Base-by-base conservation (phyloP, 805 yeast genomes). In the Nematodospora valgi region DNA sequence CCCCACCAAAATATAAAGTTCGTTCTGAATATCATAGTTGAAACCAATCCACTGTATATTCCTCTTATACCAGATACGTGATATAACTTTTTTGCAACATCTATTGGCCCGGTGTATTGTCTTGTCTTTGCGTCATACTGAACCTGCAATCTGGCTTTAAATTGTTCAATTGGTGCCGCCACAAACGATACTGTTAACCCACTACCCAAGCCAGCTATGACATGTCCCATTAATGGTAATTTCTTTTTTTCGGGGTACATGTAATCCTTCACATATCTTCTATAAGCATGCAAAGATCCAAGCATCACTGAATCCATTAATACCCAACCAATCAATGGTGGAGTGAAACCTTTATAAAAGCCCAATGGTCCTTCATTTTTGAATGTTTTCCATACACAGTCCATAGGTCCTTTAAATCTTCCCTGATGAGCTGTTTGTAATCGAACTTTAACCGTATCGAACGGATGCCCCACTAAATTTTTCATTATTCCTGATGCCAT, bases 1-100 rank as follows among this genome's bases (percentile, higher is more conserved):
- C 95, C 95, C 97, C 97, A 88, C 91, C 94, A 86, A 39, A 86
- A 84, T 23, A 85, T 70, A 55, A 87, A 88, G 58, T 85, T 85
- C 1, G 95, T 79, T 54, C 96, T 72, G 64, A 88, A 88, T 10
- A 88, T 73, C 82, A 87, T 76, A 0, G 97, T 88, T 11, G 95
- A 79, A n/a, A 79, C 61, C 27, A 88, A 67, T 5, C 96, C 96
- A 46, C 84, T 78, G 56, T 86, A 88, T 2, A 84, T 62, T 0
- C 95, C 94, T 40, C 77, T 59, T 17, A 83, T 60, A 7, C 95
- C 95, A 23, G 76, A 72, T 28, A 74, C 69, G 30, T 64, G 64
- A 54, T 75, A 76, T 13, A 82, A 59, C 41, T 80, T 78, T 34
- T 58, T 47, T 13, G 80, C 74, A 48, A 89, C 89, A 53, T 86